These are phyloP conservation scores for Sporisorium reilianum DNA, from an alignment of 1,284 basidiomycete species.

Conservation along the genomic window DNA sequence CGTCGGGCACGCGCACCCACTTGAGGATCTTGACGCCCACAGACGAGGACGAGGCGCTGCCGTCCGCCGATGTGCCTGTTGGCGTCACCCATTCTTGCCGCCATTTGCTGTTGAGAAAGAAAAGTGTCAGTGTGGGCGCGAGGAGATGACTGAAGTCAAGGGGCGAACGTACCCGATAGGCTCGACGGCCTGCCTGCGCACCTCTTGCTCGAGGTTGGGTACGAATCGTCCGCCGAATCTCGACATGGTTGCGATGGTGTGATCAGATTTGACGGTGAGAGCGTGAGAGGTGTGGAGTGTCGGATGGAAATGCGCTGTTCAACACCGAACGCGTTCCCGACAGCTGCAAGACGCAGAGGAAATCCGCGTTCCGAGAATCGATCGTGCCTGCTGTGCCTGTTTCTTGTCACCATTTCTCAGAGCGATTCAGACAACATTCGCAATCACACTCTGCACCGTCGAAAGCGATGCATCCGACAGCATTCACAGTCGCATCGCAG, in stretches of 20 bases:
- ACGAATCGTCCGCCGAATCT: slow-evolving; percentile 40
- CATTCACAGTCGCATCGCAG: not conserved
- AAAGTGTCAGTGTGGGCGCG: not conserved
- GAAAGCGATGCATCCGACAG: not conserved
- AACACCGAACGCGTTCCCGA: slow-evolving; percentile 15
- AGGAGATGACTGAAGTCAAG: not conserved
- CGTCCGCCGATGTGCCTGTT: slow-evolving; percentile 10
- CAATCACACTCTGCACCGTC: not conserved
- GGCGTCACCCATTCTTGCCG: slow-evolving; percentile 40
- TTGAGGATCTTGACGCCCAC: slow-evolving; percentile 40
- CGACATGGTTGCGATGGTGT: slow-evolving; percentile 23
- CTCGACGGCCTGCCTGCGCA: slow-evolving; percentile 37
- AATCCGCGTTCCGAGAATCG: slow-evolving; percentile 14
- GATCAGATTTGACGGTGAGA: too few species aligned
- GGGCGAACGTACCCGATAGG: slow-evolving; percentile 27
- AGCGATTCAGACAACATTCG: not conserved
- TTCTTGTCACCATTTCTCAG: slow-evolving; percentile 1
- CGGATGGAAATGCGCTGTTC: slow-evolving; percentile 12
- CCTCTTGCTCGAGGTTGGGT: slow-evolving; percentile 50
- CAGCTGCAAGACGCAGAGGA: slow-evolving; percentile 8
- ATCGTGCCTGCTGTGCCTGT: not conserved
- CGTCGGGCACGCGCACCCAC: slow-evolving; percentile 27
- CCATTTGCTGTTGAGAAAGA: slow-evolving; percentile 26
- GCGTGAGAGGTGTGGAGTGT: slow-evolving; percentile 7
- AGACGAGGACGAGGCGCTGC: slow-evolving; percentile 14